A percentile compares a stretch with the other conserved stretches of the same genome.
Conservation (phyloP, 805 yeast species). For the Komagataella kurtzmanii region DNA sequence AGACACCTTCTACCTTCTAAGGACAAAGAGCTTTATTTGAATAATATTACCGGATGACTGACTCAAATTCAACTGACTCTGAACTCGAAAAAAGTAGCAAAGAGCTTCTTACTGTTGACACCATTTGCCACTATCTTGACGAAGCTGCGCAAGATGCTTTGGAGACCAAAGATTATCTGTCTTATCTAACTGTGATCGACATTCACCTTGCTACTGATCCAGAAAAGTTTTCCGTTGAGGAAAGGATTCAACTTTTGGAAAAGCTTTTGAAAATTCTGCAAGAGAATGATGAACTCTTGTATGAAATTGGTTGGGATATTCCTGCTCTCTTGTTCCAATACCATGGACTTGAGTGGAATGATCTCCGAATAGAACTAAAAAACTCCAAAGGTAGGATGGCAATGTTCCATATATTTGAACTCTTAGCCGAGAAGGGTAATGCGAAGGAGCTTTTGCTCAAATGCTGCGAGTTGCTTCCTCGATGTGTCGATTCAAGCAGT, state of each 20-base stretch:
- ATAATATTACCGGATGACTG: not conserved
- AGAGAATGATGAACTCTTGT: constrained; percentile 33
- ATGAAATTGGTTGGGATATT: constrained; percentile 86
- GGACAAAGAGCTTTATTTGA: not conserved
- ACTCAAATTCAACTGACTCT: not conserved
- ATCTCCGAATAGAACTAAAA: constrained; percentile 24
- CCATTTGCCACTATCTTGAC: constrained; percentile 6
- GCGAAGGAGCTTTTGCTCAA: constrained; percentile 70
- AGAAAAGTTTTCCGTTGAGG: constrained; percentile 27
- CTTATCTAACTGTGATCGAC: constrained; percentile 65
- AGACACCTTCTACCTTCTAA: not conserved
- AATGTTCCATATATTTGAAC: constrained; percentile 39
- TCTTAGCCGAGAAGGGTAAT: constrained; percentile 57
- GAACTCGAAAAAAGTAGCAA: not conserved
- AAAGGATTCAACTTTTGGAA: constrained; percentile 34
- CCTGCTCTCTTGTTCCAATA: constrained; percentile 43
- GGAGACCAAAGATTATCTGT: constrained; percentile 45
- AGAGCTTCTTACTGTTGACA: not conserved
- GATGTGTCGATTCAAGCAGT: constrained; percentile 1
- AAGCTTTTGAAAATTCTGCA: constrained; percentile 29
- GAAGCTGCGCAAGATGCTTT: constrained; percentile 14
- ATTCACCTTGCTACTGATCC: constrained; percentile 37
- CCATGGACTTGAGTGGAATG: constrained; percentile 25
- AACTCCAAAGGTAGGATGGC: constrained; percentile 21
- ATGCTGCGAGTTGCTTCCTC: constrained; percentile 45